Base-by-base conservation (phyloP, 1,139 yeast genomes). In the Kodamaea derodonti region DNA sequence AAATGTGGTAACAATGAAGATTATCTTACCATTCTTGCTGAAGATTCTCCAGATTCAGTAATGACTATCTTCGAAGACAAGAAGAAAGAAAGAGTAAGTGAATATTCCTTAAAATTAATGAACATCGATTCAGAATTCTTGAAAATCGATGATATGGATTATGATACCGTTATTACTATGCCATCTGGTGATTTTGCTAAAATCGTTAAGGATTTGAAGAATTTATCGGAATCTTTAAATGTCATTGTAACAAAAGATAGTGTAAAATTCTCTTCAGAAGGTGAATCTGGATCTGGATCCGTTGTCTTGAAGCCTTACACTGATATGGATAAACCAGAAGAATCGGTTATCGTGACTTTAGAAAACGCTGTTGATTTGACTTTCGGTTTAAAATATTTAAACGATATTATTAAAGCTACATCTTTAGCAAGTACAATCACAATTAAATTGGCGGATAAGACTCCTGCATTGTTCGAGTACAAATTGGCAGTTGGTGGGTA, bases 71-170 rank as follows among this genome's bases (percentile, higher is more conserved):
- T 92, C 56, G 98, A 92, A 69, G 97, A 90, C 61, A 78, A 84
- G 50, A 80, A 78, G 63, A 86, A 80, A 63, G 97, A 90, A 56
- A 78, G 95, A 58, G 85, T 92, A 45, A 84, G 95, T 45, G 97
- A 92, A 67, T 92, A 86, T 65, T 78, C 85, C 38, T 75, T 94
- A 58, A 88, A 90, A 61, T 75, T 92, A 58, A 88, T 92, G 96
- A 95, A 92, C 56, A 87, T 92, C 51, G 98, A 92, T 58, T 86
- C 95, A 43, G 97, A 92, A 56, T 87, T 86, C 66, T 77, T 92
- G 55, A 83, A 86, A 52, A 86, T 92, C 57, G 98, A 95, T 50
- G 97, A 88, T 50, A 81, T 88, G 78, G 95, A 87, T 45, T 85
- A 85, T 60, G 94, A 86, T 54, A 80, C 95, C 33, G 82, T 85